Evolutionary conservation across 78 protist genomes (phyloP).

Genomic region (slime mould (Dictyostelium discoideum)): DNA sequence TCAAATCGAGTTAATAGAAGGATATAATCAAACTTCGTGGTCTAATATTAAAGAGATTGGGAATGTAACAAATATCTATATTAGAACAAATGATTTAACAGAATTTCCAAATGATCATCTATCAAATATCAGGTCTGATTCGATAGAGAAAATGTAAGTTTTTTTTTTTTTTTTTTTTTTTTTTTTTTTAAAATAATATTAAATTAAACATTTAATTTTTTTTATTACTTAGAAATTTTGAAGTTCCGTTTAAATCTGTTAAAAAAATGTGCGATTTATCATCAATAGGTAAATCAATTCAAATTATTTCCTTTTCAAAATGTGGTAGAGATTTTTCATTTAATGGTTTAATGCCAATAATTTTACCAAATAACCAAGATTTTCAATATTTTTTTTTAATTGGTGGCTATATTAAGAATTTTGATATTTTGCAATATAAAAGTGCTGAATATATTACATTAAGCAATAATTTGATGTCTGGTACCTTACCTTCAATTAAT

Average conservation of each 20-base stretch:
- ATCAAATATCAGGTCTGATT: neutral
- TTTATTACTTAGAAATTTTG: neutral
- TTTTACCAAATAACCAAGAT: neutral
- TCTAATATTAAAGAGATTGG: neutral
- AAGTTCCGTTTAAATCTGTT: neutral
- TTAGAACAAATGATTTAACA: neutral
- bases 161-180: neutral
- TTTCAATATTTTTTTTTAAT: neutral
- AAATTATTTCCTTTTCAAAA: neutral
- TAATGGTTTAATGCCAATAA: neutral
- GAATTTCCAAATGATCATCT: neutral
- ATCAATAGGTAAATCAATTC: neutral
- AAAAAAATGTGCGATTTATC: neutral
- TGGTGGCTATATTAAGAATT: neutral
- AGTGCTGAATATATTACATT: neutral
- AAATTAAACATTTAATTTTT: neutral
- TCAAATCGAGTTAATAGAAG: neutral
- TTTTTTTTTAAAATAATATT: neutral
- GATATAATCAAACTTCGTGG: neutral
- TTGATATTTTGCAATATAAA: neutral
- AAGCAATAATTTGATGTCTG: neutral
- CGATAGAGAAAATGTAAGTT: neutral
- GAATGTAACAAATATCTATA: neutral
- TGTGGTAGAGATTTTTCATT: neutral
- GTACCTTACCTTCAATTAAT: neutral